These are phyloP conservation scores for Thymus quinquecostatus DNA, from an alignment of 257 asterid genomes.

Conservation along the genomic window DNA sequence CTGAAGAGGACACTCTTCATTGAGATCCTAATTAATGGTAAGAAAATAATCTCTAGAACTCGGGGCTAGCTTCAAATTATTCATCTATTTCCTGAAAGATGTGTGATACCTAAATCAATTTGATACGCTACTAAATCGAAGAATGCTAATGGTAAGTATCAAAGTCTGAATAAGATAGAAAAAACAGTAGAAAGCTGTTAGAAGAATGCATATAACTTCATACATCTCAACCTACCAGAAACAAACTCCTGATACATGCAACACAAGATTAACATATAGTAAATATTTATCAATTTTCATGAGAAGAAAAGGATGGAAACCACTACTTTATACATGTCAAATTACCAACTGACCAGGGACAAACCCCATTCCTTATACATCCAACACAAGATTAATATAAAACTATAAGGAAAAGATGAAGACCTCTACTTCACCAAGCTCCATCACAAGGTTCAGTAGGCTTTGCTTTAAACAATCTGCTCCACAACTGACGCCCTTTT, in stretches of 20 bases:
- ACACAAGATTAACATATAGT: too few species aligned
- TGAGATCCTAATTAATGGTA: too few species aligned
- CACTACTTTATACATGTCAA: too few species aligned
- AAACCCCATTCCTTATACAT: too few species aligned
- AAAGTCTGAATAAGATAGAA: conserved; percentile 4
- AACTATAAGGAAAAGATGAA: neutral
- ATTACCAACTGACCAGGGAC: too few species aligned
- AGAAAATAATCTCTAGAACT: neutral
- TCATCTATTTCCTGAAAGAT: neutral
- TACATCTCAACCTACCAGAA: neutral
- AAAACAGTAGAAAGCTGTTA: neutral
- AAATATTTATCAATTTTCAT: too few species aligned
- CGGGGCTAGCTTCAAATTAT: neutral
- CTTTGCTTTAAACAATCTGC: conserved; percentile 3
- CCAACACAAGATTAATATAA: too few species aligned
- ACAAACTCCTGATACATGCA: neutral
- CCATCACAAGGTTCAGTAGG: neutral
- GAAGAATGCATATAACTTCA: neutral
- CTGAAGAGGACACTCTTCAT: neutral
- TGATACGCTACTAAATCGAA: neutral
- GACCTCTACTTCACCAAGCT: neutral
- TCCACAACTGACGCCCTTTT: neutral
- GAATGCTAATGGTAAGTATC: neutral
- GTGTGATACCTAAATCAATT: too few species aligned
- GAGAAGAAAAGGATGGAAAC: too few species aligned